Evolutionary conservation across 1,284 basidiomycete species (phyloP).

Genomic region (Boletus mariae): DNA sequence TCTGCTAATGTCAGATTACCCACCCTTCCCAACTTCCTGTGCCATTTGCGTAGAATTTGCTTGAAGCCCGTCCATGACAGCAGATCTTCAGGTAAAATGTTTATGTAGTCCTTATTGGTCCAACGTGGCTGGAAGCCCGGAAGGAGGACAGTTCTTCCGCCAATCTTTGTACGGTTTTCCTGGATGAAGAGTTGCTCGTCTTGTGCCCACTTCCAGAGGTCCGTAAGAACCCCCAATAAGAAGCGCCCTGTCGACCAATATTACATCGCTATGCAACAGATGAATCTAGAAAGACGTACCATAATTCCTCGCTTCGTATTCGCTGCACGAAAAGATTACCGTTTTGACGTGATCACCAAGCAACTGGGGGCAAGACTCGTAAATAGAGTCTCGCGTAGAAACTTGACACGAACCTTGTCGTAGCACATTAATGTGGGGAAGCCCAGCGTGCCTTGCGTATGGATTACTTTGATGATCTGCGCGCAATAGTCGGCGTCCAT

Average conservation of each 20-base stretch:
- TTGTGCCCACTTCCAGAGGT: constrained; percentile 74
- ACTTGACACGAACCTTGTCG: constrained; percentile 59
- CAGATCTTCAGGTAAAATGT: constrained; percentile 49
- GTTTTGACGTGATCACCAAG: constrained; percentile 82
- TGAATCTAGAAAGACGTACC: constrained; percentile 43
- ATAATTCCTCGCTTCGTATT: constrained; percentile 94
- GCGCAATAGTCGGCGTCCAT: constrained; percentile 96
- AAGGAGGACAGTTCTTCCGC: constrained; percentile 59
- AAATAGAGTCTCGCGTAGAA: constrained; percentile 3
- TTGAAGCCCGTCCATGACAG: constrained; percentile 72
- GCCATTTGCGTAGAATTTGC: constrained; percentile 77
- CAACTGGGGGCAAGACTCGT: constrained; percentile 43
- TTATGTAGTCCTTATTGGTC: constrained; percentile 41
- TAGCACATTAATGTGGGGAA: constrained; percentile 88
- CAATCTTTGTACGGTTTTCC: constrained; percentile 63
- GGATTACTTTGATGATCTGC: constrained; percentile 85
- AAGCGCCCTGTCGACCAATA: constrained; percentile 63
- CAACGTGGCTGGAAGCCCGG: constrained; percentile 63
- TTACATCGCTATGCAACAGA: neutral
- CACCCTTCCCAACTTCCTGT: constrained; percentile 68
- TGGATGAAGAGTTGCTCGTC: constrained; percentile 64
- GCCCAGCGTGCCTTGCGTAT: constrained; percentile 80
- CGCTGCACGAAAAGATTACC: constrained; percentile 89
- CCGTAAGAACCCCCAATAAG: constrained; percentile 73
- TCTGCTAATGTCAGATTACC: neutral